Evolutionary conservation across 192 early-diverging fungal genomes (phyloP).

Genomic region (Geranomyces variabilis): DNA sequence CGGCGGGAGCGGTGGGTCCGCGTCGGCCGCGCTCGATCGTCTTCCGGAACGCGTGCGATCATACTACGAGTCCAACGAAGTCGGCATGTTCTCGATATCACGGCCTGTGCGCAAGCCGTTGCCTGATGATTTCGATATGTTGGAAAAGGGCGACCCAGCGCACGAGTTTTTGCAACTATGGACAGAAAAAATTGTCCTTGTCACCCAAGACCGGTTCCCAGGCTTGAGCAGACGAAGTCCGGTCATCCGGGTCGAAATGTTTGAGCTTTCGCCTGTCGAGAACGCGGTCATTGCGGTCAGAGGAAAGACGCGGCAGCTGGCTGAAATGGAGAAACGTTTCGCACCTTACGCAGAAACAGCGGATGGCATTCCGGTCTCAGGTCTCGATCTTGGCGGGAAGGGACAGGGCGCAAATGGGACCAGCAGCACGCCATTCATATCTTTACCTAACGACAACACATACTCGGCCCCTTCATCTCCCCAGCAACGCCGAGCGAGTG

Average conservation of each 20-base stretch:
- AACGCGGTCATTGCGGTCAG: conserved; percentile 74
- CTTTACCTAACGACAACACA: neutral
- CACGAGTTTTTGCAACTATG: conserved; percentile 75
- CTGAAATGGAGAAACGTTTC: conserved; percentile 57
- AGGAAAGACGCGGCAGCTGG: conserved; percentile 68
- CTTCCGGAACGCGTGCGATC: conserved; percentile 44
- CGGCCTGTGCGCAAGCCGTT: conserved; percentile 59
- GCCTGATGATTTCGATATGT: neutral
- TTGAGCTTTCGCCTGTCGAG: conserved; percentile 74
- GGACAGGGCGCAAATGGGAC: too few species aligned
- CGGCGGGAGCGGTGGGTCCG: neutral
- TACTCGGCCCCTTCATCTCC: neutral
- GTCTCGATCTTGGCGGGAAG: conserved; percentile 12
- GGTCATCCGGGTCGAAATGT: conserved; percentile 55
- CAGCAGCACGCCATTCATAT: neutral
- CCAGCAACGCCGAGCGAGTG: conserved; percentile 9
- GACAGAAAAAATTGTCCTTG: conserved; percentile 73
- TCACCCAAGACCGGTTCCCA: conserved; percentile 70
- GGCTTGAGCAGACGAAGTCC: conserved; percentile 59
- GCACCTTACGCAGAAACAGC: conserved; percentile 24
- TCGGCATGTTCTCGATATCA: conserved; percentile 66
- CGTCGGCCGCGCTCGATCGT: conserved; percentile 7
- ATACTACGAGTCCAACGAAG: conserved; percentile 71
- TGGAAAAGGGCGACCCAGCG: conserved; percentile 47
- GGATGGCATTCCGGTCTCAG: conserved; percentile 2